phyloP scores from a whole-genome alignment of 2,329 filamentous ascomycete genomes.

The Lasiodiplodia theobromae region DNA sequence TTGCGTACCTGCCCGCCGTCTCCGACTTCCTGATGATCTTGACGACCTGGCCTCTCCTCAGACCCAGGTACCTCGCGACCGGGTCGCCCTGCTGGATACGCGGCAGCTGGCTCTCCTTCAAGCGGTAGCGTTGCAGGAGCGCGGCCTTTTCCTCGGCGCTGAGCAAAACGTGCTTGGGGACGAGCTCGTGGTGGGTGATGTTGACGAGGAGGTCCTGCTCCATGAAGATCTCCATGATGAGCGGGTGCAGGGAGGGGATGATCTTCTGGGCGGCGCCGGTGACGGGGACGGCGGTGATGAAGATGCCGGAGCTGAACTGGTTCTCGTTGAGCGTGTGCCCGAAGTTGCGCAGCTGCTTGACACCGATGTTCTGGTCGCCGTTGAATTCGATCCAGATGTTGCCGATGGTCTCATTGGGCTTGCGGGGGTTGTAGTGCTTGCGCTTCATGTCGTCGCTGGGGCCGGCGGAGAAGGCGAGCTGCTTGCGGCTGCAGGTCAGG shows the following conservation, averaged over 20 bases:
- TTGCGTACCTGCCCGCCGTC: slow-evolving; percentile 95
- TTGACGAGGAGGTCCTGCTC: slow-evolving; percentile 97
- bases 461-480: slow-evolving; percentile 86
- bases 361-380: slow-evolving; percentile 78
- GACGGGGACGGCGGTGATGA: slow-evolving; percentile 82
- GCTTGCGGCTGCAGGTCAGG: slow-evolving; percentile 68
- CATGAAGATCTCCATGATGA: slow-evolving; percentile 91
- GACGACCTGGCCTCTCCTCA: slow-evolving; percentile 91
- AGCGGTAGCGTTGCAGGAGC: slow-evolving; percentile 84
- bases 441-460: slow-evolving; percentile 84
- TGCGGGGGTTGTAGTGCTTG: slow-evolving; percentile 79
- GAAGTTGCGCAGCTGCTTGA: slow-evolving; percentile 91
- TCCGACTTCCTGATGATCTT: slow-evolving; percentile 98
- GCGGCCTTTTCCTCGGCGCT: slow-evolving; percentile 88
- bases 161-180: slow-evolving; percentile 90
- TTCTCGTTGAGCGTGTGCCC: slow-evolving; percentile 80
- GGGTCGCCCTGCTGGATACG: slow-evolving; percentile 91
- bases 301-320: slow-evolving; percentile 88
- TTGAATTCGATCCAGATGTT: slow-evolving; percentile 95
- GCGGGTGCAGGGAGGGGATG: slow-evolving; percentile 77
- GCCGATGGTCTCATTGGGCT: slow-evolving; percentile 77
- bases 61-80: slow-evolving; percentile 87
- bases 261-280: slow-evolving; percentile 88
- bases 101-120: slow-evolving; percentile 97
- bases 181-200: slow-evolving; percentile 96